These are phyloP conservation scores for Lactarius deliciosus DNA, from an alignment of 768 basidiomycete genomes.

Conservation along the genomic window DNA sequence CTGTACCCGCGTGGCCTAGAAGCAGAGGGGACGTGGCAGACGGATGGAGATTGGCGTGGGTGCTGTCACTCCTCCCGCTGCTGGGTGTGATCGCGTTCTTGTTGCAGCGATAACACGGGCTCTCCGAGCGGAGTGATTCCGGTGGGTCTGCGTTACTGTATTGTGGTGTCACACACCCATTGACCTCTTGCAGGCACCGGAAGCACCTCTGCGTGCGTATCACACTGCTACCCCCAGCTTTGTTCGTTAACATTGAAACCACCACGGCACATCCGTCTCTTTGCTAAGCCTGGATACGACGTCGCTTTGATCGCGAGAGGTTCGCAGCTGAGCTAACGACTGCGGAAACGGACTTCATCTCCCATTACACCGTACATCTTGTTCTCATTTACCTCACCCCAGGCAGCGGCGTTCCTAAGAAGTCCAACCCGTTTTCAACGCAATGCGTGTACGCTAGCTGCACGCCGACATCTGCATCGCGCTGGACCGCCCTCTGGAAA, in stretches of 20 bases:
- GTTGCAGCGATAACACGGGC: no score
- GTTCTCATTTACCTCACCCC: background rate
- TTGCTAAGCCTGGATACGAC: slow-evolving; percentile 42
- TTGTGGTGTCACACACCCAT: background rate
- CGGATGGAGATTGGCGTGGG: no score
- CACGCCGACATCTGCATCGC: slow-evolving; percentile 40
- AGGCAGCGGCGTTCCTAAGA: slow-evolving; percentile 43
- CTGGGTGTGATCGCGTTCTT: no score
- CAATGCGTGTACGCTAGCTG: slow-evolving; percentile 37
- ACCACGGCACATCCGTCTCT: slow-evolving; percentile 35
- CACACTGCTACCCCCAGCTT: background rate
- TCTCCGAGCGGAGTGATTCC: no score
- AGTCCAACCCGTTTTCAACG: slow-evolving; percentile 37
- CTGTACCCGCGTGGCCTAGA: no score
- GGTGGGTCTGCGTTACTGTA: background rate
- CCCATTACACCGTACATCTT: background rate
- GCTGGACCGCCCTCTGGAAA: slow-evolving; percentile 39
- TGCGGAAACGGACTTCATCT: slow-evolving; percentile 32
- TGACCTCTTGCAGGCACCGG: slow-evolving; percentile 38
- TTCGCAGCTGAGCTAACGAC: slow-evolving; percentile 38
- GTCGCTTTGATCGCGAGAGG: slow-evolving; percentile 43
- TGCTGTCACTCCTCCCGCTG: no score
- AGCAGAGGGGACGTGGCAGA: no score
- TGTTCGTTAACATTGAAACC: background rate
- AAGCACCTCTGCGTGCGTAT: slow-evolving; percentile 41